These are phyloP conservation scores for Nakazawaea ishiwadae DNA, from an alignment of 805 yeast species.

Conservation along the genomic window DNA sequence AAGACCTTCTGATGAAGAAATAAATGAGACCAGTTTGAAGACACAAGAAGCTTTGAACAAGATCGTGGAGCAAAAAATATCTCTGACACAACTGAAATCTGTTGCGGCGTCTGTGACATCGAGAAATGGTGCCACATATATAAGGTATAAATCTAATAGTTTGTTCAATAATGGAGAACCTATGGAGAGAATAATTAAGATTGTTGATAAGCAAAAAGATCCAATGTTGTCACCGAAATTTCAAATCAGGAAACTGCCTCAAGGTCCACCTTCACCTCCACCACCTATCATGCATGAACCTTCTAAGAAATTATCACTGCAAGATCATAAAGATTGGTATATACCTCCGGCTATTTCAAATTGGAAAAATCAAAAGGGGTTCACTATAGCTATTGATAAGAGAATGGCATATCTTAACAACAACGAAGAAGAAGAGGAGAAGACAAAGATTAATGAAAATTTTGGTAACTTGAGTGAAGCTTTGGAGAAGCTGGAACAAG, in stretches of 20 bases:
- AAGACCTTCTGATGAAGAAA: conserved; percentile 32
- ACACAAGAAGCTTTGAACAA: conserved; percentile 55
- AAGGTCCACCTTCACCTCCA: conserved; percentile 55
- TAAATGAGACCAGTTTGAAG: conserved; percentile 41
- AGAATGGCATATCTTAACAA: conserved; percentile 56
- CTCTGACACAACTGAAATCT: conserved; percentile 25
- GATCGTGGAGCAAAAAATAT: conserved; percentile 40
- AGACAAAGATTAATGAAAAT: conserved; percentile 44
- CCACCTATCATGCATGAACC: conserved; percentile 62
- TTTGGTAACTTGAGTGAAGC: conserved; percentile 67
- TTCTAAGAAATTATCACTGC: conserved; percentile 52
- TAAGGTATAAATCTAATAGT: conserved; percentile 38
- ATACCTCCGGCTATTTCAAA: conserved; percentile 91
- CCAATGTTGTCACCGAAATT: conserved; percentile 84
- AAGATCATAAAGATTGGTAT: conserved; percentile 76
- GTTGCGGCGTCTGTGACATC: conserved; percentile 17
- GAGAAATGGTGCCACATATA: conserved; percentile 34
- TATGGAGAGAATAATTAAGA: conserved; percentile 48
- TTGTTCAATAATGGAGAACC: conserved; percentile 24
- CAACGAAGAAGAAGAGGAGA: conserved; percentile 27
- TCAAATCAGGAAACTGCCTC: conserved; percentile 68
- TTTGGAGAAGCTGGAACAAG: conserved; percentile 59
- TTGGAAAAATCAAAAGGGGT: conserved; percentile 94
- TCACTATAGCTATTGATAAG: conserved; percentile 74
- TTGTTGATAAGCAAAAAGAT: conserved; percentile 66